Conservation (phyloP, 2,329 filamentous ascomycete species). For the Trichoderma afroharzianum region DNA sequence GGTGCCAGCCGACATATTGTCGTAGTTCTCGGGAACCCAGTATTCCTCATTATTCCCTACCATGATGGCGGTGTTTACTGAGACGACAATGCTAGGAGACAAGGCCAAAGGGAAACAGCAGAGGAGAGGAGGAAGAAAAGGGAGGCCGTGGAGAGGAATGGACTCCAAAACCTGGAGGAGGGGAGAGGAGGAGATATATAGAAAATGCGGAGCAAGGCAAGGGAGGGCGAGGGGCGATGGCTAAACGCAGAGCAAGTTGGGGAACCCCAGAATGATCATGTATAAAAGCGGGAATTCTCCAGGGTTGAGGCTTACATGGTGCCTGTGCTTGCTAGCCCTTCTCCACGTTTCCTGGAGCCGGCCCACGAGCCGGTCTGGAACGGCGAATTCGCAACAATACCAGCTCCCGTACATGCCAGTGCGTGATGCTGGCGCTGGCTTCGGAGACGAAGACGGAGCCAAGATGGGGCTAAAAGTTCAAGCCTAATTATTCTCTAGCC, state of each 20-base stretch:
- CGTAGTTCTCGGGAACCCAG: conserved; percentile 39
- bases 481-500: neutral
- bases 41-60: conserved; percentile 25
- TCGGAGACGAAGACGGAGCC: neutral
- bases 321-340: neutral
- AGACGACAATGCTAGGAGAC: neutral
- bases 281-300: conserved; percentile 1
- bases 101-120: neutral
- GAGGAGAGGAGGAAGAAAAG: neutral
- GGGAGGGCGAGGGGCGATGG: neutral
- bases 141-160: neutral
- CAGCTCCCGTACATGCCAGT: neutral
- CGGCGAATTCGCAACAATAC: neutral
- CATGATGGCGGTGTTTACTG: conserved; percentile 10
- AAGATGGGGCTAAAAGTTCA: neutral
- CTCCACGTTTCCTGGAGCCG: neutral
- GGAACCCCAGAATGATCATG: conserved; percentile 14
- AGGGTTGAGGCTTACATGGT: conserved; percentile 10
- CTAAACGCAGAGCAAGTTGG: neutral
- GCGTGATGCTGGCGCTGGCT: neutral
- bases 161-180: neutral
- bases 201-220: neutral
- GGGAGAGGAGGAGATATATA: neutral
- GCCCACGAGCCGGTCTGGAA: neutral
- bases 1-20: conserved; percentile 45